phyloP scores from a whole-genome alignment of 2,329 filamentous ascomycete species.

The Allantophomopsis lycopodina region DNA sequence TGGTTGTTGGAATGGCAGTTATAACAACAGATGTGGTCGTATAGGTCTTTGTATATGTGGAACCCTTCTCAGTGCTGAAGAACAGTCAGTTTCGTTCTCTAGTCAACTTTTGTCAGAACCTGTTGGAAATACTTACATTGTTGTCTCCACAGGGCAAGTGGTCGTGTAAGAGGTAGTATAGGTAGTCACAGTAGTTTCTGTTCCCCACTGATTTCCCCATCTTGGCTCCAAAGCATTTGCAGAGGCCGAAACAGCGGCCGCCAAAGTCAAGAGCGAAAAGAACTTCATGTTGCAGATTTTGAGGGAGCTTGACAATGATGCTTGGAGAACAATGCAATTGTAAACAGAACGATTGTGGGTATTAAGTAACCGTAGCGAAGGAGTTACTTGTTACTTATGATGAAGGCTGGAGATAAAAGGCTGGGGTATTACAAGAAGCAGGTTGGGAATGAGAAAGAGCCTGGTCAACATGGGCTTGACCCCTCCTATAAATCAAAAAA shows the following conservation, averaged over 20 bases:
- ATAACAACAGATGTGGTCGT: slow-evolving; percentile 13
- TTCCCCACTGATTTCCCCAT: slow-evolving; percentile 1
- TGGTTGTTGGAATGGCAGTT: slow-evolving; percentile 1
- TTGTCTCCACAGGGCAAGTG: background rate
- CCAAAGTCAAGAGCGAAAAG: slow-evolving; percentile 12
- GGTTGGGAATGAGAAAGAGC: too few species aligned
- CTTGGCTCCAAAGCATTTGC: slow-evolving; percentile 4
- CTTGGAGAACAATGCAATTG: background rate
- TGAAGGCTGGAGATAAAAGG: slow-evolving; percentile 8
- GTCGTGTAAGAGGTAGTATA: slow-evolving; percentile 6
- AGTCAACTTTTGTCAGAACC: background rate
- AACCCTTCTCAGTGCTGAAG: background rate
- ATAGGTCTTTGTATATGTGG: slow-evolving; percentile 10
- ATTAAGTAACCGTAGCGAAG: slow-evolving; percentile 29
- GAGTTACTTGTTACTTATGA: slow-evolving; percentile 21
- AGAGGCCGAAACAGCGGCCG: slow-evolving; percentile 8
- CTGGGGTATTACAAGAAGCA: too few species aligned
- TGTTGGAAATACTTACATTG: background rate
- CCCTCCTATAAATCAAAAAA: too few species aligned
- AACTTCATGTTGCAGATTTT: slow-evolving; percentile 14
- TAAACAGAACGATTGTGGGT: slow-evolving; percentile 8
- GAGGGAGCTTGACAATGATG: background rate
- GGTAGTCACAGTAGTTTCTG: slow-evolving; percentile 7
- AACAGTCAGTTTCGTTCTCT: background rate
- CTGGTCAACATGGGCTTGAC: too few species aligned